phyloP scores from a whole-genome alignment of 1,284 basidiomycete genomes.

The Xanthoconium separans region DNA sequence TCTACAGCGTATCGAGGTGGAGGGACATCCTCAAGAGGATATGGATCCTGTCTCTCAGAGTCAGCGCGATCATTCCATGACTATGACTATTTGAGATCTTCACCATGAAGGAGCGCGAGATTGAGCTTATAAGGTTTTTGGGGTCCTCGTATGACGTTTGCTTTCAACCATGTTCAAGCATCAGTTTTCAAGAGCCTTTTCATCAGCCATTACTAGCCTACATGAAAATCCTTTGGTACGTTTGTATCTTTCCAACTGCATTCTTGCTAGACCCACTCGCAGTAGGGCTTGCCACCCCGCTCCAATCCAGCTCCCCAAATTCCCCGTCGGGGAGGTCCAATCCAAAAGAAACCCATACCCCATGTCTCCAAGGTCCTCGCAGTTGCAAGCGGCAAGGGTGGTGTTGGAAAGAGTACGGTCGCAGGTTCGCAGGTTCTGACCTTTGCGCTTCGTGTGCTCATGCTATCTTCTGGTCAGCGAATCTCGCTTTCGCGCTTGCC shows the following conservation, averaged over 20 bases:
- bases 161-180: conserved; percentile 8
- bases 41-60: conserved; percentile 41
- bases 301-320: conserved; percentile 50
- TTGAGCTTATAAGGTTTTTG: no score
- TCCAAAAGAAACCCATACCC: conserved; percentile 59
- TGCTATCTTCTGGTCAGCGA: conserved; percentile 49
- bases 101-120: no score
- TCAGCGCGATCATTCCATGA: background rate
- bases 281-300: conserved; percentile 54
- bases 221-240: conserved; percentile 51
- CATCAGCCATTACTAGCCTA: conserved; percentile 6
- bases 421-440: conserved; percentile 56
- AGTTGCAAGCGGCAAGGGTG: conserved; percentile 95
- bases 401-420: conserved; percentile 95
- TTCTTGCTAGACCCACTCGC: conserved; percentile 17
- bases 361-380: conserved; percentile 75
- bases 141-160: conserved; percentile 5
- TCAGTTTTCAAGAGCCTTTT: conserved; percentile 15
- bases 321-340: conserved; percentile 56
- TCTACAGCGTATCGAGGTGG: conserved; percentile 63
- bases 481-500: conserved; percentile 78
- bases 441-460: background rate
- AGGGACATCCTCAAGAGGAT: conserved; percentile 54
- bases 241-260: background rate
- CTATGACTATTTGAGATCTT: background rate